Conservation (phyloP, 495 filamentous ascomycete genomes). For the Tuber brumale region DNA sequence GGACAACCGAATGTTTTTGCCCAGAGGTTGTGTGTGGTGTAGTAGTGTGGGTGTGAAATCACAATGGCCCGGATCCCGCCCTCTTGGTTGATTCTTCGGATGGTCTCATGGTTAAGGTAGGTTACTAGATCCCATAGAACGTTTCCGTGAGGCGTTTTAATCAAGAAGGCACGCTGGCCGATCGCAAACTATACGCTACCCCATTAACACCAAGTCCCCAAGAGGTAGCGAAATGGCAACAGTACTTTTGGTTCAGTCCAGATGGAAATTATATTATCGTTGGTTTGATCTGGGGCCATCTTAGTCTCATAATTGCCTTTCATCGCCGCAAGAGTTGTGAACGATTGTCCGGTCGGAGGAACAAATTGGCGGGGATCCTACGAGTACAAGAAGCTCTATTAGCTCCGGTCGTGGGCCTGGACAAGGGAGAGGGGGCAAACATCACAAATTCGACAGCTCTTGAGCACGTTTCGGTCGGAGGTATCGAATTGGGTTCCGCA, state of each 20-base stretch:
- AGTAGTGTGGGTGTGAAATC: slow-evolving; percentile 76
- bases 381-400: slow-evolving; percentile 18
- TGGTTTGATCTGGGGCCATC: slow-evolving; percentile 34
- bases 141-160: slow-evolving; percentile 56
- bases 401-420: not conserved
- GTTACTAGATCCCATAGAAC: slow-evolving; percentile 70
- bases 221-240: slow-evolving; percentile 23
- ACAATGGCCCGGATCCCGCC: slow-evolving; percentile 66
- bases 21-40: slow-evolving; percentile 64
- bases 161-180: slow-evolving; percentile 63
- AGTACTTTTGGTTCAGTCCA: slow-evolving; percentile 52
- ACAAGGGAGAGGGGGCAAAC: slow-evolving; percentile 43
- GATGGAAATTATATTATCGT: slow-evolving; percentile 50
- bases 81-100: slow-evolving; percentile 45
- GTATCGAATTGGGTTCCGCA: slow-evolving; percentile 66
- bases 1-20: slow-evolving; percentile 56
- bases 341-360: slow-evolving; percentile 54
- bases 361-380: slow-evolving; percentile 64
- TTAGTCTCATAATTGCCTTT: slow-evolving; percentile 45
- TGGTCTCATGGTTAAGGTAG: slow-evolving; percentile 56
- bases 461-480: slow-evolving; percentile 44
- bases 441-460: slow-evolving; percentile 67
- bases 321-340: slow-evolving; percentile 51
- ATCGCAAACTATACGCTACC: slow-evolving; percentile 52
- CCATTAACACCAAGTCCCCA: slow-evolving; percentile 16